Evolutionary conservation across 2,329 filamentous ascomycete species (phyloP).

Genomic region (Monascus ruber): DNA sequence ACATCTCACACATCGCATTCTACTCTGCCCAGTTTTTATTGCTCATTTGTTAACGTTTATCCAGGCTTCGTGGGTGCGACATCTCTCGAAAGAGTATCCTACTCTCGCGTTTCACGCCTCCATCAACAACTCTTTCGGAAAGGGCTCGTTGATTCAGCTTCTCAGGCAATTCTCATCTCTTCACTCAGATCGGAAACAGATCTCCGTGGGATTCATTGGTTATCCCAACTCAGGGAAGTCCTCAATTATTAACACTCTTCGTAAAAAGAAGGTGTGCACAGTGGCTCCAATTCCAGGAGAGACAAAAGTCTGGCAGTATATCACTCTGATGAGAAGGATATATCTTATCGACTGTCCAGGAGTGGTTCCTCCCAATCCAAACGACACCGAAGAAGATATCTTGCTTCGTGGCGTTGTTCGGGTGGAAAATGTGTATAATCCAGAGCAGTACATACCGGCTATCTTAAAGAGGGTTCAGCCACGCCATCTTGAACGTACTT

Average conservation of each 20-base stretch:
- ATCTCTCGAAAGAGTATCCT: slow-evolving; percentile 79
- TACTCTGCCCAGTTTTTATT: neutral
- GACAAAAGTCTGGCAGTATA: slow-evolving; percentile 97
- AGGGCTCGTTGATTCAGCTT: slow-evolving; percentile 84
- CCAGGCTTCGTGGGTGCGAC: slow-evolving; percentile 86
- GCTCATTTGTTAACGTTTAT: slow-evolving; percentile 21
- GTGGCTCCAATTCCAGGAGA: slow-evolving; percentile 92
- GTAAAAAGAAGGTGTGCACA: slow-evolving; percentile 87
- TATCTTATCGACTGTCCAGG: slow-evolving; percentile 95
- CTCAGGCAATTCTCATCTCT: slow-evolving; percentile 85
- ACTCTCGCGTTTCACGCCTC: slow-evolving; percentile 90
- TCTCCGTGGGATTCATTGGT: slow-evolving; percentile 78
- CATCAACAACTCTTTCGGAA: slow-evolving; percentile 93
- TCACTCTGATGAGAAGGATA: slow-evolving; percentile 87
- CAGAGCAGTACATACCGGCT: slow-evolving; percentile 86
- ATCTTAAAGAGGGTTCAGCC: slow-evolving; percentile 70
- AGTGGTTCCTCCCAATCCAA: slow-evolving; percentile 79
- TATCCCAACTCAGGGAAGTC: slow-evolving; percentile 95
- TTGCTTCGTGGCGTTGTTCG: slow-evolving; percentile 82
- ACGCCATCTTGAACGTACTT: slow-evolving; percentile 84
- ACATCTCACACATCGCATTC: slow-evolving; percentile 73
- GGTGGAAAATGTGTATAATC: slow-evolving; percentile 92
- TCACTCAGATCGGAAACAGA: slow-evolving; percentile 84
- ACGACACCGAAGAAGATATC: slow-evolving; percentile 77
- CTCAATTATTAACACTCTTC: slow-evolving; percentile 90